Conservation (phyloP, 352 stramenopile genomes). For the Pythium periplocum region DNA sequence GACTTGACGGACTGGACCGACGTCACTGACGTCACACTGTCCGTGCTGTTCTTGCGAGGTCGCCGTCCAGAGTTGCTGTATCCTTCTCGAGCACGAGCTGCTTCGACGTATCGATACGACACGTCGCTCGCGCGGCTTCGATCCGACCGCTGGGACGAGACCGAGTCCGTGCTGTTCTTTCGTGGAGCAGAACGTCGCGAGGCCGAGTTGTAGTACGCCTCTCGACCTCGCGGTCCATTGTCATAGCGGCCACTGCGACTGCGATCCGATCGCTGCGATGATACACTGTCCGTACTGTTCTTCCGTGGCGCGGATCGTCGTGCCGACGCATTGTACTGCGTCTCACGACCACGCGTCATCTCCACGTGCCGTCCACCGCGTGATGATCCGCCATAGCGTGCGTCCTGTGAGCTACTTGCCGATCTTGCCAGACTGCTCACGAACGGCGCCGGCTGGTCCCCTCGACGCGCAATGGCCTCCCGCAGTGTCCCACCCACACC, state of each 20-base stretch:
- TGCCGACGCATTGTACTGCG: background rate
- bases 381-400: slow-evolving; percentile 1
- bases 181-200: slow-evolving; percentile 16
- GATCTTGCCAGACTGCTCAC: slow-evolving; percentile 14
- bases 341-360: slow-evolving; percentile 10
- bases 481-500: background rate
- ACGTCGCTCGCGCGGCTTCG: slow-evolving; percentile 7
- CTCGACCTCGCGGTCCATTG: too few species aligned
- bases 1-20: slow-evolving; percentile 12
- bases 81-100: too few species aligned
- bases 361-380: slow-evolving; percentile 11
- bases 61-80: background rate
- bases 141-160: slow-evolving; percentile 13
- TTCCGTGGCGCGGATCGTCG: too few species aligned
- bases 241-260: too few species aligned
- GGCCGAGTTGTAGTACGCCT: slow-evolving; percentile 4
- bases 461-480: too few species aligned
- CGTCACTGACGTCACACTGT: slow-evolving; percentile 17
- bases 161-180: slow-evolving; percentile 24
- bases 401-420: slow-evolving; percentile 8
- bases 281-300: too few species aligned
- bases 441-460: slow-evolving; percentile 11
- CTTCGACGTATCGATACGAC: too few species aligned
- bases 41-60: slow-evolving; percentile 14
- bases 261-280: too few species aligned